Conservation (phyloP, 1,284 basidiomycete species). For the Ceraceosorus bombacis region DNA sequence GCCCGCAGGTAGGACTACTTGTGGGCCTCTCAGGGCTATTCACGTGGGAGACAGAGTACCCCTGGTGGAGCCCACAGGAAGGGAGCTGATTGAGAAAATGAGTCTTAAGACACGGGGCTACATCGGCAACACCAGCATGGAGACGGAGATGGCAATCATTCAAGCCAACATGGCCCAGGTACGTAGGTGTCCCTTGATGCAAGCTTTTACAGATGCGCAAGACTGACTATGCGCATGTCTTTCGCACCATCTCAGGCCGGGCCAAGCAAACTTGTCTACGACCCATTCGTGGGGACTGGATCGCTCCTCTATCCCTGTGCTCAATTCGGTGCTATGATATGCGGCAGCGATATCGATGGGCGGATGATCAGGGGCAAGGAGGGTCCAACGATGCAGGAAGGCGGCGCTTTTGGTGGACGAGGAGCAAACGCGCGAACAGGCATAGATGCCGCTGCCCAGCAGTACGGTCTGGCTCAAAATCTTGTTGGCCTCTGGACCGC, state of each 20-base stretch:
- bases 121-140: constrained; percentile 97
- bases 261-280: constrained; percentile 83
- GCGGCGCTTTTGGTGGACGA: constrained; percentile 6
- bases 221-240: constrained; percentile 43
- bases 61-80: constrained; percentile 21
- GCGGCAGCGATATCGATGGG: constrained; percentile 95
- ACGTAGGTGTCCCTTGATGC: not conserved
- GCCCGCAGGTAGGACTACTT: not conserved
- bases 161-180: constrained; percentile 87
- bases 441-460: constrained; percentile 58
- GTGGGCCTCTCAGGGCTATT: not conserved
- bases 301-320: constrained; percentile 72
- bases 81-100: constrained; percentile 47
- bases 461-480: constrained; percentile 70
- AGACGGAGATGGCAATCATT: constrained; percentile 82
- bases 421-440: constrained; percentile 7
- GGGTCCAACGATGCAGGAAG: constrained; percentile 40
- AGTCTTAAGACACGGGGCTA: constrained; percentile 77
- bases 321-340: constrained; percentile 76
- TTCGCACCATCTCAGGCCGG: constrained; percentile 54
- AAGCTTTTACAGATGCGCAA: constrained; percentile 49
- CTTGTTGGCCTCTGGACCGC: constrained; percentile 81
- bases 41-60: constrained; percentile 23
- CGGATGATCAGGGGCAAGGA: constrained; percentile 91
- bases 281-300: constrained; percentile 94